Conservation (phyloP, 2,329 filamentous ascomycete species). For the Colletotrichum cordylinicola region DNA sequence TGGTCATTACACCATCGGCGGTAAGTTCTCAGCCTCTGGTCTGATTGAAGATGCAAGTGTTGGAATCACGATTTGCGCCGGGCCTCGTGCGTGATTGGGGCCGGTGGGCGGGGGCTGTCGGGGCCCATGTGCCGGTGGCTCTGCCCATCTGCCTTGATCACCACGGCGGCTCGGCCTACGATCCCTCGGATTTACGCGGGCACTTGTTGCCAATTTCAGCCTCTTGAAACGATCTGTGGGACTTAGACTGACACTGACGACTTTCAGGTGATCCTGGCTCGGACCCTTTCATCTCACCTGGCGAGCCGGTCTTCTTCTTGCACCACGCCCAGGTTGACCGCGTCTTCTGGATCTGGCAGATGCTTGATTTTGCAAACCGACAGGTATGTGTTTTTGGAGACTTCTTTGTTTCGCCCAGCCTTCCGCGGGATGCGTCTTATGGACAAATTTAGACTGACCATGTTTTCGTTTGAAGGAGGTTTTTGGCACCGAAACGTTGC, state of each 20-base stretch:
- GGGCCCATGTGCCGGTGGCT: neutral
- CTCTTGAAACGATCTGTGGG: neutral
- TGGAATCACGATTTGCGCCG: neutral
- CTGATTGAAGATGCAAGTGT: neutral
- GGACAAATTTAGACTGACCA: neutral
- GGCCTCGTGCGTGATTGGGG: neutral
- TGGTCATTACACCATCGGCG: slow-evolving; percentile 45
- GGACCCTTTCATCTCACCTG: slow-evolving; percentile 48
- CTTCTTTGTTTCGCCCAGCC: neutral
- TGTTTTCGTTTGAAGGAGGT: slow-evolving; percentile 25
- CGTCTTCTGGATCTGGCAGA: slow-evolving; percentile 53
- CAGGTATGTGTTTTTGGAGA: slow-evolving; percentile 24
- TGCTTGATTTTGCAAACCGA: slow-evolving; percentile 43
- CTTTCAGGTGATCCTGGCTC: slow-evolving; percentile 46
- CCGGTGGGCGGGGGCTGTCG: neutral
- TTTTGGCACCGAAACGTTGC: slow-evolving; percentile 46
- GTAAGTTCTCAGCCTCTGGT: neutral
- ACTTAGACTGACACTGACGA: neutral
- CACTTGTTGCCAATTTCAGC: neutral
- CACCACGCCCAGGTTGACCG: slow-evolving; percentile 53
- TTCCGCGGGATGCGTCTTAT: neutral
- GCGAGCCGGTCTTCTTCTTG: slow-evolving; percentile 50
- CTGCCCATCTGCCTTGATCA: neutral
- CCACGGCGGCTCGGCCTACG: neutral
- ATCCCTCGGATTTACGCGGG: neutral